These are phyloP conservation scores for Quercus alba DNA, from an alignment of 306 rosid genomes.

Conservation along the genomic window DNA sequence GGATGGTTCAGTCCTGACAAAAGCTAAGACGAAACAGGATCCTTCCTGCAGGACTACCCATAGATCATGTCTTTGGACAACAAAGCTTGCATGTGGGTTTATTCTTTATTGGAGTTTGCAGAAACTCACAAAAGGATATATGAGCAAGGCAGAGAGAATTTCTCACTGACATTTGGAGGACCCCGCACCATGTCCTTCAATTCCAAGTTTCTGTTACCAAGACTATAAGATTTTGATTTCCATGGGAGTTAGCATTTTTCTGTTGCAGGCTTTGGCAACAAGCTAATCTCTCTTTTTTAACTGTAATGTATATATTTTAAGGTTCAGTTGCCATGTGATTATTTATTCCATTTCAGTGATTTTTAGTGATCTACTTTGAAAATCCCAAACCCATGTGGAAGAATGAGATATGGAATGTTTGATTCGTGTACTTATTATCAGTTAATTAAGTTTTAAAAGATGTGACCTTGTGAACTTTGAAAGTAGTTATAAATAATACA, in stretches of 20 bases:
- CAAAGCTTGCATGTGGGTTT: slow-evolving; percentile 33
- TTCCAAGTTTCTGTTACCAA: slow-evolving; percentile 42
- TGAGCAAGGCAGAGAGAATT: slow-evolving; percentile 9
- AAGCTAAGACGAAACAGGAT: slow-evolving; percentile 59
- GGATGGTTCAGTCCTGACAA: slow-evolving; percentile 41
- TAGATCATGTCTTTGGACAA: slow-evolving; percentile 34
- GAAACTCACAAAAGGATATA: slow-evolving; percentile 8
- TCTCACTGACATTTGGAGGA: slow-evolving; percentile 16
- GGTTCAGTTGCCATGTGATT: neutral
- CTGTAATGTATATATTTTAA: neutral
- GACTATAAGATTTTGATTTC: slow-evolving; percentile 16
- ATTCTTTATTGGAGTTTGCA: slow-evolving; percentile 28
- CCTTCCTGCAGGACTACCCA: slow-evolving; percentile 34
- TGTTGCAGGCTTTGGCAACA: slow-evolving; percentile 8
- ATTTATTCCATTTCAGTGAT: neutral
- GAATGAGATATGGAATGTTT: neutral
- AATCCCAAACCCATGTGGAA: neutral
- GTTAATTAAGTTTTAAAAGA: neutral
- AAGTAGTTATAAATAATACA: neutral
- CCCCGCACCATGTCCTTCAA: slow-evolving; percentile 20
- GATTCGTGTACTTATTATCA: neutral
- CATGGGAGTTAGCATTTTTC: slow-evolving; percentile 28
- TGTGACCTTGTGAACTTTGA: neutral
- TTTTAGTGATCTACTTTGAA: slow-evolving; percentile 3
- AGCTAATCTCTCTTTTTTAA: neutral